Conservation (phyloP, 169 alveolate genomes). For the Plasmodium billcollinsi region DNA sequence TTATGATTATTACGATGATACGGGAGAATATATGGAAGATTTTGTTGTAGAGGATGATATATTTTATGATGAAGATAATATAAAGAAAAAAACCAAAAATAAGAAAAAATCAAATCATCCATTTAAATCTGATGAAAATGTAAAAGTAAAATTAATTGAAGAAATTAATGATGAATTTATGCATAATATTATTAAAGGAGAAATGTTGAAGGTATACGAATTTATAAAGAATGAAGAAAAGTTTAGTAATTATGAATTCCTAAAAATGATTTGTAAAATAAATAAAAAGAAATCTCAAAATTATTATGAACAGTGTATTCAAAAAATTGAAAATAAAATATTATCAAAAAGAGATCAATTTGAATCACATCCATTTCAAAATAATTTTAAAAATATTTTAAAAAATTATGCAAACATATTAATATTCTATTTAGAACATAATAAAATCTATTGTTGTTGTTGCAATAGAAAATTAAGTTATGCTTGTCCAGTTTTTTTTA, state of each 20-base stretch:
- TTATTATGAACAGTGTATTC: conserved; percentile 46
- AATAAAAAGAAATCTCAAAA: conserved; percentile 34
- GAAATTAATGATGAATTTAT: conserved; percentile 41
- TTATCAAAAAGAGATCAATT: conserved; percentile 75
- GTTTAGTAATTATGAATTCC: conserved; percentile 59
- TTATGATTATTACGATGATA: neutral
- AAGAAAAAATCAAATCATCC: neutral
- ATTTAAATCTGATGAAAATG: neutral
- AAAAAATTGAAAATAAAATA: conserved; percentile 69
- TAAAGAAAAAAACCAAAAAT: too few species aligned
- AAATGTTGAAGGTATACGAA: conserved; percentile 53
- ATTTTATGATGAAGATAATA: neutral
- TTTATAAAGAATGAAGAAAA: conserved; percentile 52
- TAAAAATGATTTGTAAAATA: conserved; percentile 67
- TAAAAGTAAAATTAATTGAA: conserved; percentile 16
- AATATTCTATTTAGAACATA: conserved; percentile 31
- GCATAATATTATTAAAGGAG: conserved; percentile 36
- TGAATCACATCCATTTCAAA: conserved; percentile 74
- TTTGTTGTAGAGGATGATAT: neutral
- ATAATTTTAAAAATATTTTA: conserved; percentile 69
- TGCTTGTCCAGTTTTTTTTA: conserved; percentile 75
- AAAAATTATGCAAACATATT: conserved; percentile 74
- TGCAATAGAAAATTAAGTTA: conserved; percentile 52
- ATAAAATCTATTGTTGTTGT: conserved; percentile 51
- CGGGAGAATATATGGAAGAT: neutral